phyloP scores from a whole-genome alignment of 331 rosid species.

The Arachis monticola region DNA sequence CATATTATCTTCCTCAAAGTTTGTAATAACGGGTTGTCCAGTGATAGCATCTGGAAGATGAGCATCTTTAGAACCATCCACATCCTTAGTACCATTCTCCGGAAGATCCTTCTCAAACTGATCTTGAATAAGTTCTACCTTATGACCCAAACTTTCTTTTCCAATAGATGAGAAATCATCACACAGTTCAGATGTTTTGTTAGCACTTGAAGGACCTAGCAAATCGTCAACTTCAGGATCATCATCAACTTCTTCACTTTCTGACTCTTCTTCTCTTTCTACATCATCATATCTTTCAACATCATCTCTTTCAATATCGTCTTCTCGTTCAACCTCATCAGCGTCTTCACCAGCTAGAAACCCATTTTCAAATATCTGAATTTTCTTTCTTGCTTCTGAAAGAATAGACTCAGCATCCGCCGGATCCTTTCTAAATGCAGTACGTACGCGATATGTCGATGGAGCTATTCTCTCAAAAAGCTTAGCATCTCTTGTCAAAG shows the following conservation, averaged over 20 bases:
- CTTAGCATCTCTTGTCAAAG: constrained; percentile 92
- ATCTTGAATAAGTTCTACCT: constrained; percentile 54
- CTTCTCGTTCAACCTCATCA: constrained; percentile 88
- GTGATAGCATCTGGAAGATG: constrained; percentile 46
- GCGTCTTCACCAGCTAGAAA: constrained; percentile 77
- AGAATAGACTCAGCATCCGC: constrained; percentile 84
- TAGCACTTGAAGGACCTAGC: constrained; percentile 50
- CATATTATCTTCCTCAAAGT: constrained; percentile 71
- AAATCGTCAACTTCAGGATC: constrained; percentile 87
- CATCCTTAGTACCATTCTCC: constrained; percentile 55
- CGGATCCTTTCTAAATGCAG: constrained; percentile 88
- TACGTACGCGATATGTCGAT: constrained; percentile 86
- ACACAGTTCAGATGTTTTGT: constrained; percentile 49
- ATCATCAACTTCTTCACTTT: constrained; percentile 88
- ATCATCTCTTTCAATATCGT: constrained; percentile 80
- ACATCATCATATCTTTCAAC: constrained; percentile 79
- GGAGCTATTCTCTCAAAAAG: constrained; percentile 94
- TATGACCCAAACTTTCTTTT: constrained; percentile 53
- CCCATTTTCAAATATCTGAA: constrained; percentile 88
- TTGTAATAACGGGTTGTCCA: constrained; percentile 50
- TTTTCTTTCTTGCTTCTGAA: constrained; percentile 85
- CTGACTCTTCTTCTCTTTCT: constrained; percentile 92
- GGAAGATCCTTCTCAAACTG: constrained; percentile 49
- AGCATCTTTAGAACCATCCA: constrained; percentile 49
- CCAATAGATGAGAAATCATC: constrained; percentile 59